Conservation (phyloP, 768 basidiomycete genomes). For the Cytidiella melzeri region DNA sequence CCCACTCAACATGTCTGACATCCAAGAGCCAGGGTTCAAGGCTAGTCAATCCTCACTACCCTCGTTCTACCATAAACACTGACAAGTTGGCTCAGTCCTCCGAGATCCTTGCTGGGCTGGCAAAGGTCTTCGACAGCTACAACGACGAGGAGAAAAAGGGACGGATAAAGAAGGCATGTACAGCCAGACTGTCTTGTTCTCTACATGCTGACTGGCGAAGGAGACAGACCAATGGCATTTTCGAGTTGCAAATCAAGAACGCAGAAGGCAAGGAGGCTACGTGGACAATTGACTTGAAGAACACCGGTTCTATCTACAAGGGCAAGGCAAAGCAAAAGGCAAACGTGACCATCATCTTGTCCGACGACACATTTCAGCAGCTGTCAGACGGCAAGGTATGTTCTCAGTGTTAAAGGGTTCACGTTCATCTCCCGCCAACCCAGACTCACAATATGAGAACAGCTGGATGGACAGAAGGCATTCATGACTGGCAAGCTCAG, state of each 20-base stretch:
- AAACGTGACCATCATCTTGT: conserved; percentile 76
- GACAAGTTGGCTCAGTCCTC: conserved; percentile 50
- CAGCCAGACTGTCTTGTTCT: background rate
- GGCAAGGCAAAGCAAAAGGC: conserved; percentile 66
- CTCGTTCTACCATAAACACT: too few relatives aligned
- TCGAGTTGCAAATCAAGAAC: conserved; percentile 79
- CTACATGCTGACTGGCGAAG: background rate
- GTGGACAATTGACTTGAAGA: conserved; percentile 95
- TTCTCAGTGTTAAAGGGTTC: background rate
- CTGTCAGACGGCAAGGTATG: conserved; percentile 69
- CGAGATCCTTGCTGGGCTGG: conserved; percentile 51
- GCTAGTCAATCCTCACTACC: too few relatives aligned
- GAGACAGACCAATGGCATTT: conserved; percentile 76
- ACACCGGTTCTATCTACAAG: conserved; percentile 69
- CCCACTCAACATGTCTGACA: conserved; percentile 51
- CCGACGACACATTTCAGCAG: conserved; percentile 68
- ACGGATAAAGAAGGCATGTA: conserved; percentile 68
- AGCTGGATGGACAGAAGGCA: conserved; percentile 90
- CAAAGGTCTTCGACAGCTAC: conserved; percentile 43
- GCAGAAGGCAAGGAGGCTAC: conserved; percentile 58
- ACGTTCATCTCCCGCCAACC: background rate
- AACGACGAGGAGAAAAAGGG: conserved; percentile 57
- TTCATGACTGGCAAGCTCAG: conserved; percentile 96
- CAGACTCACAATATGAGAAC: background rate
- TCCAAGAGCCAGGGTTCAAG: conserved; percentile 74